Evolutionary conservation across 139 green algal species (phyloP).

Genomic region (Mesostigma viride): DNA sequence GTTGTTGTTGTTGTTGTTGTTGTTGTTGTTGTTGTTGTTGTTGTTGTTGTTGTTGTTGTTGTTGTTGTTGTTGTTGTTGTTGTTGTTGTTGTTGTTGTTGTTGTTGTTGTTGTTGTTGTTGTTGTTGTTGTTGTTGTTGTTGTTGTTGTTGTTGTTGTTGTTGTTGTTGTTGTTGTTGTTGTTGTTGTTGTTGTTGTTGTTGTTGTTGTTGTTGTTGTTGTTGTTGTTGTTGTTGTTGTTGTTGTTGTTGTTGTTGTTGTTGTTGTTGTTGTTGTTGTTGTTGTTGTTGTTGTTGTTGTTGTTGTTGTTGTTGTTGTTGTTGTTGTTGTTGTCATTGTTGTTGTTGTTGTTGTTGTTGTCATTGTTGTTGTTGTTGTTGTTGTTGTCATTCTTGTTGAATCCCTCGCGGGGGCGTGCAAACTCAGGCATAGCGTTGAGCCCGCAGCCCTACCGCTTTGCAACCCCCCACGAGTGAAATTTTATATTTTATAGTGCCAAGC

Average conservation of each 20-base stretch:
- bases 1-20: too few relatives aligned
- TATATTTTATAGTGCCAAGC: too few relatives aligned
- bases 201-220: background rate
- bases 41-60: too few relatives aligned
- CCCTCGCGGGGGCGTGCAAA: too few relatives aligned
- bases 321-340: background rate
- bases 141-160: background rate
- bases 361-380: background rate
- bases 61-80: too few relatives aligned
- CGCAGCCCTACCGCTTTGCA: too few relatives aligned
- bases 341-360: background rate
- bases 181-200: background rate
- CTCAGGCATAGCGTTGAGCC: too few relatives aligned
- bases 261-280: background rate
- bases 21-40: too few relatives aligned
- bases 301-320: background rate
- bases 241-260: background rate
- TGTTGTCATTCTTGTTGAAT: too few relatives aligned
- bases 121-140: background rate
- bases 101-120: background rate
- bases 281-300: background rate
- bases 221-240: background rate
- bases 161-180: background rate
- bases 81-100: background rate
- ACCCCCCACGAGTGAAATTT: too few relatives aligned